Evolutionary conservation across 768 basidiomycete genomes (phyloP).

Genomic region (Hericium coralloides): DNA sequence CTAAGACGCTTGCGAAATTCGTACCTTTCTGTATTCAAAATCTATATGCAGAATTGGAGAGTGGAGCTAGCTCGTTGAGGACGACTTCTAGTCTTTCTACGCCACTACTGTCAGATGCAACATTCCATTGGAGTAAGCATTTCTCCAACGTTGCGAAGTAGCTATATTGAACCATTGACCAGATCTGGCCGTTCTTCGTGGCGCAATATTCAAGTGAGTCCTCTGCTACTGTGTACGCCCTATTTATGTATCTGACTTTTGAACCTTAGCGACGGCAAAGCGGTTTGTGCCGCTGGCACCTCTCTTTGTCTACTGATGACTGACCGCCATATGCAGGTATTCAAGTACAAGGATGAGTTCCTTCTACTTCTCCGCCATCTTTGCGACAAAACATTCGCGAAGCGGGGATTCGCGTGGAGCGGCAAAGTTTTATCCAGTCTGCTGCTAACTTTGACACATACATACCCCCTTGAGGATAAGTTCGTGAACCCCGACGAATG

Average conservation of each 20-base stretch:
- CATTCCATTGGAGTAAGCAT: conserved; percentile 75
- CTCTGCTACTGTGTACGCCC: not conserved
- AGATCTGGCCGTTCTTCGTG: conserved; percentile 71
- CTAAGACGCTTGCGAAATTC: conserved; percentile 72
- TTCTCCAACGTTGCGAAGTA: not conserved
- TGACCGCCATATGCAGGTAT: conserved; percentile 33
- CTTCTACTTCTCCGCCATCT: conserved; percentile 53
- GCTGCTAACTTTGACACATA: conserved; percentile 67
- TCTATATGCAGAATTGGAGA: conserved; percentile 71
- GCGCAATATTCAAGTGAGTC: conserved; percentile 72
- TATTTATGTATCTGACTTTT: not conserved
- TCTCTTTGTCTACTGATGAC: not conserved
- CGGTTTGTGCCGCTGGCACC: conserved; percentile 30
- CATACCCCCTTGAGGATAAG: conserved; percentile 73
- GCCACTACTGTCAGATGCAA: conserved; percentile 71
- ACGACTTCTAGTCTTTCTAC: conserved; percentile 58
- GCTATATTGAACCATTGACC: conserved; percentile 8
- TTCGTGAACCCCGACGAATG: conserved; percentile 76
- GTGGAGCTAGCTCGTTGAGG: conserved; percentile 69
- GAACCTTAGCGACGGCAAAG: conserved; percentile 38
- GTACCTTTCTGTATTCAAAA: conserved; percentile 62
- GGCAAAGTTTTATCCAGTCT: conserved; percentile 69
- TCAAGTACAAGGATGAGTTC: conserved; percentile 55
- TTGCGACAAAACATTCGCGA: conserved; percentile 64
- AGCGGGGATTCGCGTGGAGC: conserved; percentile 76